Base-by-base conservation (phyloP, 768 basidiomycete genomes). In the Agrocybe praecox region DNA sequence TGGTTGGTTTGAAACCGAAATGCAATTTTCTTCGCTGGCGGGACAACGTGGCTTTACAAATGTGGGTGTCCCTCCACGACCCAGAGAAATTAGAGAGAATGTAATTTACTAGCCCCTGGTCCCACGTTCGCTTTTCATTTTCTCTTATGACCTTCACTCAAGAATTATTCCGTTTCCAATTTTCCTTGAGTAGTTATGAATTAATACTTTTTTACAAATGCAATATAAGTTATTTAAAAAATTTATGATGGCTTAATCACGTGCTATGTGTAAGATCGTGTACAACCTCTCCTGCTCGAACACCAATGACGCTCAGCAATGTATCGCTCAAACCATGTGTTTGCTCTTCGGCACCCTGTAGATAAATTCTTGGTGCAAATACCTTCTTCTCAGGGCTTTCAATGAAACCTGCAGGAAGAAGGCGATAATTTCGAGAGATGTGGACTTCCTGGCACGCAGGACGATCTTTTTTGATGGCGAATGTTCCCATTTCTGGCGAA, bases 281-380 rank as follows among this genome's bases (percentile, higher is more conserved):
- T 17, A 80, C 68, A 7, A 81, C 73, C 61, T 81, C 77, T 42
- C 79, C 80, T 12, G 80, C 76, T 45, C 80, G 69, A 34, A 76
- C 62, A 19, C 76, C 72, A 9, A 78, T 48, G 15, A 79, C 75
- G 56, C 80, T 83, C 56, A 83, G 62, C 18, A 85, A 62, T 11
- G 80, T 81, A 57, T 84, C 74, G 52, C 73, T 74, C 34, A 75
- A 59, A 2, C 74, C 75, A 64, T 76, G 74, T n/a, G 73, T 75
- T n/a, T 62, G 57, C 59, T 76, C 75, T 49, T 74, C 74, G 2
- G 74, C 67, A 21, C 74, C 74, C 48, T 76, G 74, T 4, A 75
- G 57, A 52, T 75, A 74, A 14, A 75, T 62, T 32, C 72, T 55
- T 7, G 72, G 73, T 17, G 58, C 57, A 23, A 62, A 58, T 22